phyloP scores from a whole-genome alignment of 441 rosid species.

The Erodium moschatum region DNA sequence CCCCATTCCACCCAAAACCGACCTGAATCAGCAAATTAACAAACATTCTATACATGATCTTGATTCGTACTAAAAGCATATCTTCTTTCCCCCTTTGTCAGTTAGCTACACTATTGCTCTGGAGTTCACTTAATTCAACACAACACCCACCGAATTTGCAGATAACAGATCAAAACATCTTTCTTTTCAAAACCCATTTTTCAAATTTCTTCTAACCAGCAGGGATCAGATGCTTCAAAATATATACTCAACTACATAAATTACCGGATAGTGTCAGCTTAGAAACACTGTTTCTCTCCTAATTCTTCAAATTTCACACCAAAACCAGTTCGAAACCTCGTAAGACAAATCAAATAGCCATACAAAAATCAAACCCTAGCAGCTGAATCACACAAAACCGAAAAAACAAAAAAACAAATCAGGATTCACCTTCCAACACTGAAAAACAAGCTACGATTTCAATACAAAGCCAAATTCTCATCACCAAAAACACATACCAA shows the following conservation, averaged over 20 bases:
- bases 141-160: not conserved
- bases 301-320: conserved; percentile 23
- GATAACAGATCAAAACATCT: not conserved
- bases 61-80: not conserved
- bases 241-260: conserved; percentile 4
- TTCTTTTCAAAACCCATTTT: conserved; percentile 4
- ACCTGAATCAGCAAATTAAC: not conserved
- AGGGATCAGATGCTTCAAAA: not conserved
- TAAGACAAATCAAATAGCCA: not conserved
- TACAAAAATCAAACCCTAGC: conserved; percentile 33
- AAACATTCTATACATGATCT: not conserved
- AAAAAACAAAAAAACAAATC: conserved; percentile 17
- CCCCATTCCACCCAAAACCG: conserved; percentile 5
- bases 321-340: conserved; percentile 25
- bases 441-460: conserved; percentile 12
- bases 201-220: conserved; percentile 19
- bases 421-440: conserved; percentile 24
- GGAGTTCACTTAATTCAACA: not conserved
- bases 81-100: not conserved
- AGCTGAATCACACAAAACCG: conserved; percentile 23
- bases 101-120: not conserved
- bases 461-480: conserved; percentile 33
- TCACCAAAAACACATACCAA: conserved; percentile 21
- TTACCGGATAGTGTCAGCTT: conserved; percentile 16
- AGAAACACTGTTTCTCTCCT: conserved; percentile 20